Evolutionary conservation across 108 stramenopile genomes (phyloP), one percentile per base, ranked within the genome.

Genomic region (Epithemia pelagica): DNA sequence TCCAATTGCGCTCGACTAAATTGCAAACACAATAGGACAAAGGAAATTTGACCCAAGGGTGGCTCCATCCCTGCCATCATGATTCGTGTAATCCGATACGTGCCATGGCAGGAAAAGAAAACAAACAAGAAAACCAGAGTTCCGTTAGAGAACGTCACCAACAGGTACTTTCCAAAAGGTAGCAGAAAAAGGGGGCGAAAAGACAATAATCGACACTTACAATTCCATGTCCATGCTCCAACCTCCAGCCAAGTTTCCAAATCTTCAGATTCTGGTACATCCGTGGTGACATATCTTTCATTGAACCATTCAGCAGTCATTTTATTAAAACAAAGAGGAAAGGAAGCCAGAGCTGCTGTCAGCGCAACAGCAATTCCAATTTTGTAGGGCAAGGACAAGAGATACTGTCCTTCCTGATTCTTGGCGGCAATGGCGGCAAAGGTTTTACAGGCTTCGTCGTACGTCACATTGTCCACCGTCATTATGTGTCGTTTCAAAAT

Each of bases 1-100:
- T 82, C 58, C 53, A 96, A 69, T 69, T 96, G 91, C 10, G 82
- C 67, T 8, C 94, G 74, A 71, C 65, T 37, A 71, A 65, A 83
- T 71, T 94, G 93, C 62, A 94, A 64, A 57, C 82, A 83, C 58
- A 96, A 66, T 57, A 96, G 74, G 30, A 79, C 69, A 79, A 94
- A 96, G 32, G 82, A 82, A 8, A 83, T 52, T 29, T 87, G 85
- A n/a, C 95, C 90, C 61, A 92, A 68, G 0, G 82, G 75, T 15
- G 94, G 94, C 64, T 95, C 91, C 86, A 90, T 90, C 91, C 37
- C 37, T 46, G 37, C 15, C n/a, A n/a, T n/a, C n/a, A n/a, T n/a
- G n/a, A n/a, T n/a, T n/a, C n/a, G n/a, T n/a, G n/a, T n/a, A n/a
- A n/a, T n/a, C n/a, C n/a, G n/a, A n/a, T n/a, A n/a, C n/a, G n/a